These are phyloP conservation scores for Rhododendron griersonianum DNA, from an alignment of 148 eudicot species.

Conservation along the genomic window DNA sequence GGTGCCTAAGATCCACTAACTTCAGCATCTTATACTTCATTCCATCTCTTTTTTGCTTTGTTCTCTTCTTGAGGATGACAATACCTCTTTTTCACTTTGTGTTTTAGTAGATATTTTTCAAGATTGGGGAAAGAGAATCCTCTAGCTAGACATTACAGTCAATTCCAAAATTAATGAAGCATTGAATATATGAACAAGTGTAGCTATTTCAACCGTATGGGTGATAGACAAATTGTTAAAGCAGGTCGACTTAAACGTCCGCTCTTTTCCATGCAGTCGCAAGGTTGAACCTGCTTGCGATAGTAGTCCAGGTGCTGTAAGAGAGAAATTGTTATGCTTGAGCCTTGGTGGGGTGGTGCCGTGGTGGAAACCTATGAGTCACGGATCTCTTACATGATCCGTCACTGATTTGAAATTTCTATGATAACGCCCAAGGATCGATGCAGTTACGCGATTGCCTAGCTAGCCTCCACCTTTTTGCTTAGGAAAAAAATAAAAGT, in stretches of 20 bases:
- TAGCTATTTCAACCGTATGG: neutral
- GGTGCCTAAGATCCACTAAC: slow-evolving; percentile 18
- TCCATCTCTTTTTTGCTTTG: slow-evolving; percentile 14
- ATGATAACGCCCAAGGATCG: neutral
- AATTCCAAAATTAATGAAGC: neutral
- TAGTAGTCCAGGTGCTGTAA: neutral
- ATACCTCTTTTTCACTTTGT: slow-evolving; percentile 7
- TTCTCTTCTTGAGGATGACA: slow-evolving; percentile 24
- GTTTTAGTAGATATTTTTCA: neutral
- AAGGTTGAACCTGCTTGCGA: neutral
- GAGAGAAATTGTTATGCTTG: neutral
- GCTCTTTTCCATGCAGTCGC: neutral
- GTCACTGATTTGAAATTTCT: neutral
- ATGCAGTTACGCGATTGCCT: neutral
- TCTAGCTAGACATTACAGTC: neutral
- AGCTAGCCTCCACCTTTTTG: neutral
- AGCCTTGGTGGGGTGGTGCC: neutral
- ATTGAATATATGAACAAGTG: neutral
- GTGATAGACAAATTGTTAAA: neutral
- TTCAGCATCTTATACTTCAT: slow-evolving; percentile 23
- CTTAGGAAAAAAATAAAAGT: neutral
- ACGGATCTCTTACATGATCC: neutral
- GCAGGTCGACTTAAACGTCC: neutral
- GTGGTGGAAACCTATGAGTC: neutral
- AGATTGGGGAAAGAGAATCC: slow-evolving; percentile 1